Evolutionary conservation across 257 asterid species (phyloP).

Genomic region (Buddleja alternifolia): DNA sequence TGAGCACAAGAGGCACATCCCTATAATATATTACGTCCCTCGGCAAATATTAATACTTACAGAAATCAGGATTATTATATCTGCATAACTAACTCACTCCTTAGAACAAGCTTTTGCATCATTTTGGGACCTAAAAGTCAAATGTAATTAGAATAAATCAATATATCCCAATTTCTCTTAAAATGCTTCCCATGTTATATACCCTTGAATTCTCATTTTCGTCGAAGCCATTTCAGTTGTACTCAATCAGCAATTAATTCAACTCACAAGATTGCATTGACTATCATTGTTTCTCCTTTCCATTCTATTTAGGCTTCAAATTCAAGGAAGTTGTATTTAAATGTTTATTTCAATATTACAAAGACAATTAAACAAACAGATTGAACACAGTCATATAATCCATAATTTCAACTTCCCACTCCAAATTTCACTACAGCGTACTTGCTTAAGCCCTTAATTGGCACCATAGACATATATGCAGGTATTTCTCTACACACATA

Average conservation of each 20-base stretch:
- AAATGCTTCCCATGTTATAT: background rate
- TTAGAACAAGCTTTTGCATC: background rate
- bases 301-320: background rate
- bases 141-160: conserved; percentile 4
- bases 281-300: background rate
- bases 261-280: background rate
- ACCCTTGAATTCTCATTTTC: background rate
- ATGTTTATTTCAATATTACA: background rate
- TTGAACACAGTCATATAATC: background rate
- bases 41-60: background rate
- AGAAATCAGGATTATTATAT: background rate
- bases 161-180: background rate
- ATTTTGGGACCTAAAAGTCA: background rate
- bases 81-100: background rate
- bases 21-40: background rate
- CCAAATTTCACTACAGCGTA: background rate
- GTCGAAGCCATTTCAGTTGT: background rate
- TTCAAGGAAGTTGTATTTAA: background rate
- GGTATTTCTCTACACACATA: background rate
- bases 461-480: conserved; percentile 4
- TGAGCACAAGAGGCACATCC: conserved; percentile 6
- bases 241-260: background rate
- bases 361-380: conserved; percentile 16
- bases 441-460: background rate
- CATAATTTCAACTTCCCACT: background rate